These are phyloP conservation scores for Helianthus tuberosus DNA, from an alignment of 129 eudicot genomes.

Conservation along the genomic window DNA sequence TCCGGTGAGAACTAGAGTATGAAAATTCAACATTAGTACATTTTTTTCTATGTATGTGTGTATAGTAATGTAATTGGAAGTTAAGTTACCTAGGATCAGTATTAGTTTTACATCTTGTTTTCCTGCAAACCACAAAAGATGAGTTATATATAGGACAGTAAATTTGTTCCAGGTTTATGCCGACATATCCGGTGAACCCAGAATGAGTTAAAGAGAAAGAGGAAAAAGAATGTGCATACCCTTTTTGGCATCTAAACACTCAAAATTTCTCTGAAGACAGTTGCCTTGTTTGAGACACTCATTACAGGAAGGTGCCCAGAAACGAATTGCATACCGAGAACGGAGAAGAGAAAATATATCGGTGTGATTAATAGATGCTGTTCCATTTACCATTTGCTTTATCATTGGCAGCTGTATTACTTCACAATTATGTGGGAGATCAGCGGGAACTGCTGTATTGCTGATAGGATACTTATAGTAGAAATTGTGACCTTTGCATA, in stretches of 20 bases:
- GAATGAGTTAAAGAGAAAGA: too few relatives aligned
- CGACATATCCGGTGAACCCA: not conserved
- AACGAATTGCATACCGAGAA: not conserved
- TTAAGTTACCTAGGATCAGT: conserved; percentile 1
- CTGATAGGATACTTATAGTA: not conserved
- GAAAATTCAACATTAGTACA: conserved; percentile 9
- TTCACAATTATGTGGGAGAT: conserved; percentile 17
- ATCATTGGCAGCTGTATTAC: not conserved
- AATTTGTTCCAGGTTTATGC: not conserved
- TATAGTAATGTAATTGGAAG: not conserved
- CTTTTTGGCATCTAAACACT: conserved; percentile 22
- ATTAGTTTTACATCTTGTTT: not conserved
- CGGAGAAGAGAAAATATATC: conserved; percentile 29
- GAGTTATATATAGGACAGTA: not conserved
- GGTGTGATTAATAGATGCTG: not conserved
- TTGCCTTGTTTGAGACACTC: conserved; percentile 16
- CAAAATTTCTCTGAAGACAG: not conserved
- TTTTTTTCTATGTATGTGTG: not conserved
- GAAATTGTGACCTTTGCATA: not conserved
- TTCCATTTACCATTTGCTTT: not conserved
- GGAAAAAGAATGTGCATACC: conserved; percentile 3
- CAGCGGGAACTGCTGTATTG: not conserved
- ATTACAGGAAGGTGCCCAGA: conserved; percentile 18
- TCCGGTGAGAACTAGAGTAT: conserved; percentile 38
- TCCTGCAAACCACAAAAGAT: conserved; percentile 15